Evolutionary conservation across 176 grass and related monocot genomes (phyloP).

Genomic region (Avena atlantica): DNA sequence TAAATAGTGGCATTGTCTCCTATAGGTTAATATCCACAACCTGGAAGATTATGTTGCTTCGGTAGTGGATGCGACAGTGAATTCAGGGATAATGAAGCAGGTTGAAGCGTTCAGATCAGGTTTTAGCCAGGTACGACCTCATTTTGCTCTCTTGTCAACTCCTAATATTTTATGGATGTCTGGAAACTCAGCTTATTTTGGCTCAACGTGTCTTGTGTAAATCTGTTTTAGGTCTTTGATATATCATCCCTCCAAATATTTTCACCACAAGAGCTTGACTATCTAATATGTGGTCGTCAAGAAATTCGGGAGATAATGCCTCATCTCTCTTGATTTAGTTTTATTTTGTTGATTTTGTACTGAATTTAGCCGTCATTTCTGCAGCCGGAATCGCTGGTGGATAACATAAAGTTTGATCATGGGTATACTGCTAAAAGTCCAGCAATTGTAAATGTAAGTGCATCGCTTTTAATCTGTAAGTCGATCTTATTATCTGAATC

Average conservation of each 20-base stretch:
- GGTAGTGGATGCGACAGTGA: conserved; percentile 82
- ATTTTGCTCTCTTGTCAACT: background rate
- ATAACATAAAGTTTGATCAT: conserved; percentile 96
- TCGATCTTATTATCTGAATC: background rate
- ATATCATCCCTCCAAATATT: conserved; percentile 88
- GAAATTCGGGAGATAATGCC: conserved; percentile 84
- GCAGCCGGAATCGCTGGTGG: conserved; percentile 67
- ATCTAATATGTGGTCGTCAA: conserved; percentile 78
- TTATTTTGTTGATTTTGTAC: background rate
- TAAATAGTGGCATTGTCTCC: conserved; percentile 27
- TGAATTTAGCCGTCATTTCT: conserved; percentile 31
- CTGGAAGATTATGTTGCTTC: conserved; percentile 82
- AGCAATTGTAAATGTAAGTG: conserved; percentile 73
- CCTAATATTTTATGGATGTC: background rate
- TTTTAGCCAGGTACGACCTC: conserved; percentile 73
- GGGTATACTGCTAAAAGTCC: conserved; percentile 87
- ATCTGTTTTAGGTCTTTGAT: conserved; percentile 74
- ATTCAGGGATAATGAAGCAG: conserved; percentile 80
- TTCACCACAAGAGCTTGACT: conserved; percentile 84
- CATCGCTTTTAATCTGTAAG: background rate
- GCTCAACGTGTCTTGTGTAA: background rate
- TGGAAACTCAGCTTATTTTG: background rate
- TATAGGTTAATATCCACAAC: conserved; percentile 78
- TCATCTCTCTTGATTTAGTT: background rate
- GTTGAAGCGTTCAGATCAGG: conserved; percentile 89